phyloP scores from a whole-genome alignment of 306 rosid genomes.

The Potentilla sterilis region DNA sequence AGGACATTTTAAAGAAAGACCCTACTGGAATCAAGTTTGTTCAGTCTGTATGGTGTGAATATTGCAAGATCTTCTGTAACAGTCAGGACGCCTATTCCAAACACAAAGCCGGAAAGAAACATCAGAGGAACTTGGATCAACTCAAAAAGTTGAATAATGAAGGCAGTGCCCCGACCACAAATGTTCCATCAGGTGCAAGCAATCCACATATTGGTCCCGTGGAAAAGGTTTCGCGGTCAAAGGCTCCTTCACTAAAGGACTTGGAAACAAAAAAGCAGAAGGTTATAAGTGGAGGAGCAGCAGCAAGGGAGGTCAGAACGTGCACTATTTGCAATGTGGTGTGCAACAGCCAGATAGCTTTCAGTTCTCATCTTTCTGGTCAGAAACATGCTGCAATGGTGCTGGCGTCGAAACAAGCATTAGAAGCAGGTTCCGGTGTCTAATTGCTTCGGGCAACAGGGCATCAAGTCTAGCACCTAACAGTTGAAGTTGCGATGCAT shows the following conservation, averaged over 20 bases:
- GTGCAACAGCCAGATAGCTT: conserved; percentile 60
- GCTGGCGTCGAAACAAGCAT: conserved; percentile 34
- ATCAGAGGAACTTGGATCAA: conserved; percentile 48
- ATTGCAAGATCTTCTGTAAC: conserved; percentile 59
- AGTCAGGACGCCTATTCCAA: conserved; percentile 45
- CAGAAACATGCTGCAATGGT: conserved; percentile 58
- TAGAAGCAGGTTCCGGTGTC: conserved; percentile 2
- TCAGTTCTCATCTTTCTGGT: conserved; percentile 48
- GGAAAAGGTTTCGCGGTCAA: conserved; percentile 31
- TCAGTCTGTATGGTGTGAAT: conserved; percentile 61
- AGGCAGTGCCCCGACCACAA: not conserved
- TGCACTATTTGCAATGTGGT: conserved; percentile 67
- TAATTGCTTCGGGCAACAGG: not conserved
- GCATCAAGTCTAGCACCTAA: not conserved
- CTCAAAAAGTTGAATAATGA: conserved; percentile 23
- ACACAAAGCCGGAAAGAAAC: conserved; percentile 69
- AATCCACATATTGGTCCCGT: conserved; percentile 37
- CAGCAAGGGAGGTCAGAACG: conserved; percentile 33
- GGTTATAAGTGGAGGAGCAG: conserved; percentile 47
- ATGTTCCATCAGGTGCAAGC: conserved; percentile 8
- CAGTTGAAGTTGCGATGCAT: not conserved
- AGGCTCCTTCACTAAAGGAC: conserved; percentile 25
- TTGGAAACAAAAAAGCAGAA: conserved; percentile 55
- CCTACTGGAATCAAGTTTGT: conserved; percentile 42
- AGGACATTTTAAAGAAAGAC: conserved; percentile 35